Evolutionary conservation across 2,329 filamentous ascomycete genomes (phyloP).

Genomic region (Cordyceps tenuipes): DNA sequence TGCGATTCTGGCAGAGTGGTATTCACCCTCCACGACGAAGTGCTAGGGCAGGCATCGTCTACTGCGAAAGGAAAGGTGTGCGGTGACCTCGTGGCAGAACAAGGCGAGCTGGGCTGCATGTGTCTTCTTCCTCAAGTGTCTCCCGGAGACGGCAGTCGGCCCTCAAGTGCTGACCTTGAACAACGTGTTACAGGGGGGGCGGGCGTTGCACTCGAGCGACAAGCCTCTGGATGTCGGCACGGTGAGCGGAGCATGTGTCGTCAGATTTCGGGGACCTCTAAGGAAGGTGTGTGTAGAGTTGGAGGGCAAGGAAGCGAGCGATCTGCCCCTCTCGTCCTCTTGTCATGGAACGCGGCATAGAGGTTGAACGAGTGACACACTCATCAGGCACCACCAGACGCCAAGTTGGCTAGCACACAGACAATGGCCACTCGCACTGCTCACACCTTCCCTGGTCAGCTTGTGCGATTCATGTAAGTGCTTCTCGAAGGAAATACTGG

Average conservation of each 20-base stretch:
- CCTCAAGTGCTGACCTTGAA: background rate
- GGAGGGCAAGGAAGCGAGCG: background rate
- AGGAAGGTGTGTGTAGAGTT: background rate
- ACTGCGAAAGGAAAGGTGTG: background rate
- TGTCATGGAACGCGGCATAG: conserved; percentile 8
- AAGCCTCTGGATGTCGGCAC: conserved; percentile 1
- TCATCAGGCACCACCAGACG: background rate
- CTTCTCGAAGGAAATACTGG: conserved; percentile 8
- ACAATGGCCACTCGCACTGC: background rate
- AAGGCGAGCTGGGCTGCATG: background rate
- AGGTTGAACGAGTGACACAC: conserved; percentile 4
- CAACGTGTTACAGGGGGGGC: conserved; percentile 6
- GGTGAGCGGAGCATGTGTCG: background rate
- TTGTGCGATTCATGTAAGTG: background rate
- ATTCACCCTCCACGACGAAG: conserved; percentile 3
- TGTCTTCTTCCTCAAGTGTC: background rate
- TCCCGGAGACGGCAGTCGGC: too few relatives aligned
- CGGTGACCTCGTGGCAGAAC: background rate
- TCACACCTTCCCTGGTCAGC: background rate
- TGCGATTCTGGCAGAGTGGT: conserved; percentile 7
- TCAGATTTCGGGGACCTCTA: conserved; percentile 2
- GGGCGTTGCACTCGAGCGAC: conserved; percentile 3
- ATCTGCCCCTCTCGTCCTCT: background rate
- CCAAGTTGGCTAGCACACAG: background rate
- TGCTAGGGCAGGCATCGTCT: conserved; percentile 6